Evolutionary conservation across 2,329 filamentous ascomycete genomes (phyloP).

Genomic region (Gaeumannomyces sp.): DNA sequence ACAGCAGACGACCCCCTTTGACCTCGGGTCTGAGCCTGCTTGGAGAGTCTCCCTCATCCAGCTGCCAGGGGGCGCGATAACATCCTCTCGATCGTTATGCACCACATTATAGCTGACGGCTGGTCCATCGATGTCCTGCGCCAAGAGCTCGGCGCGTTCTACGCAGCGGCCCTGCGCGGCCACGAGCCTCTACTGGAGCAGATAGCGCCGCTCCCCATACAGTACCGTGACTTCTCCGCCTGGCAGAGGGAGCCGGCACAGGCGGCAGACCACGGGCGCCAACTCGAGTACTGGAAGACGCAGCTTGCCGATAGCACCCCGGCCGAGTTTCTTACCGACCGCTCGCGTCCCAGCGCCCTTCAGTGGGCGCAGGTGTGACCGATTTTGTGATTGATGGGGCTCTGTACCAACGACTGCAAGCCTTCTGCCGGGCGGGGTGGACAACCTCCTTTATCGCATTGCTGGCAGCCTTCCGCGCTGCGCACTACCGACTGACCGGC

Average conservation of each 20-base stretch:
- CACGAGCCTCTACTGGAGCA: background rate
- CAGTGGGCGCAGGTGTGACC: background rate
- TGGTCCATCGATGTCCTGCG: slow-evolving; percentile 2
- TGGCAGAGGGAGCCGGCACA: background rate
- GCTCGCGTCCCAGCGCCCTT: background rate
- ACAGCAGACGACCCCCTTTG: background rate
- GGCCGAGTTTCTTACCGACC: background rate
- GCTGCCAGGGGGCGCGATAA: background rate
- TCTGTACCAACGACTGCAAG: background rate
- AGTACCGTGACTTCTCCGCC: background rate
- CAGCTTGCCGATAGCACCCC: slow-evolving; percentile 4
- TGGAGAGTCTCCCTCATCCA: background rate
- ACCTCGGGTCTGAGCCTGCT: background rate
- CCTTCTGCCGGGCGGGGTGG: background rate
- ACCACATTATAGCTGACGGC: slow-evolving; percentile 4
- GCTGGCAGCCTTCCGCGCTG: slow-evolving; percentile 1
- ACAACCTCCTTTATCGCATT: background rate
- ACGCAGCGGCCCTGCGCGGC: background rate
- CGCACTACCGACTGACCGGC: slow-evolving; percentile 2
- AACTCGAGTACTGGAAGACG: slow-evolving; percentile 4
- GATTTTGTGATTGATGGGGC: background rate
- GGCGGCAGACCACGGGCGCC: background rate
- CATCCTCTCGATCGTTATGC: slow-evolving; percentile 1
- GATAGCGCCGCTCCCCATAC: background rate
- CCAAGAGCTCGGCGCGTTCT: slow-evolving; percentile 1